Evolutionary conservation across 2,329 filamentous ascomycete species (phyloP).

Genomic region (Cercospora sesami): DNA sequence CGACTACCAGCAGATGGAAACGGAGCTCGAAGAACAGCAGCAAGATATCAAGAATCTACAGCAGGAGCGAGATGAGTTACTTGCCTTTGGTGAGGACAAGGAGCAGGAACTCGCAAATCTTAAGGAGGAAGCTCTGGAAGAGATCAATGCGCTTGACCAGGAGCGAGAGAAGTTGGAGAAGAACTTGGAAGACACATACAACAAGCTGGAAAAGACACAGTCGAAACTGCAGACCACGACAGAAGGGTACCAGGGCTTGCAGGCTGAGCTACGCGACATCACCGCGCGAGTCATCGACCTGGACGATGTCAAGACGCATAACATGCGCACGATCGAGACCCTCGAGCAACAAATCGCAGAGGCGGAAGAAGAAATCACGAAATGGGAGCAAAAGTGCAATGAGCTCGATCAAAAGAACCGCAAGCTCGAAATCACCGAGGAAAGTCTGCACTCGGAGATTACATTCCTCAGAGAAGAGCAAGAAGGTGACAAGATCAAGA

Average conservation of each 20-base stretch:
- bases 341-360: conserved; percentile 81
- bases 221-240: conserved; percentile 71
- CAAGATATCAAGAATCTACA: conserved; percentile 79
- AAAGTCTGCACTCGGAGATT: conserved; percentile 90
- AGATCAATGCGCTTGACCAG: conserved; percentile 52
- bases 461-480: conserved; percentile 95
- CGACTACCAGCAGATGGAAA: conserved; percentile 68
- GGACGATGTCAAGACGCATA: conserved; percentile 84
- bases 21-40: conserved; percentile 75
- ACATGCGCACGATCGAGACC: conserved; percentile 73
- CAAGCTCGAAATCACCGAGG: conserved; percentile 83
- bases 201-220: conserved; percentile 55
- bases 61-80: conserved; percentile 80
- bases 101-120: conserved; percentile 56
- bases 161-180: conserved; percentile 46
- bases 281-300: conserved; percentile 82
- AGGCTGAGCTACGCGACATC: conserved; percentile 89
- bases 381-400: conserved; percentile 76
- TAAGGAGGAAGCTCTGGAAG: conserved; percentile 59
- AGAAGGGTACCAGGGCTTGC: conserved; percentile 87
- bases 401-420: conserved; percentile 88
- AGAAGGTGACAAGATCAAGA: conserved; percentile 95
- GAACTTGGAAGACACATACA: conserved; percentile 52
- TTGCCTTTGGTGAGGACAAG: conserved; percentile 69
- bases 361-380: conserved; percentile 81